Evolutionary conservation across 768 basidiomycete genomes (phyloP).

Genomic region (Pisolithus tinctorius): DNA sequence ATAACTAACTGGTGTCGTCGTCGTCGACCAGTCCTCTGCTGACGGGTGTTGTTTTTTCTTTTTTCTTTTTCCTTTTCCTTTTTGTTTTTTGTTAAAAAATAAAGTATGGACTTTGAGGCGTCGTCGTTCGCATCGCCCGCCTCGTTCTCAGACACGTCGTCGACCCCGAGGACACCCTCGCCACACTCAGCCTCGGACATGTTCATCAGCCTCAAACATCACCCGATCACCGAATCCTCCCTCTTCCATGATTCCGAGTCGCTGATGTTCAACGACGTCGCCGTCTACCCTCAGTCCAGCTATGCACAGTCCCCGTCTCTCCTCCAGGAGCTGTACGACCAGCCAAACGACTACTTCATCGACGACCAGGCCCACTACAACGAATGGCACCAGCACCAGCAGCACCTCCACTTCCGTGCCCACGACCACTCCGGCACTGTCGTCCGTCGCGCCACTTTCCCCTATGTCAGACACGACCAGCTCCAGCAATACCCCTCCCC

Average conservation of each 20-base stretch:
- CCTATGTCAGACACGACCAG: slow-evolving; percentile 69
- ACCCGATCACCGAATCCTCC: slow-evolving; percentile 34
- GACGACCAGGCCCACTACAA: slow-evolving; percentile 30
- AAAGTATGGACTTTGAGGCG: slow-evolving; percentile 50
- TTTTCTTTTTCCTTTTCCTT: slow-evolving; percentile 9
- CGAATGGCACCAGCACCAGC: slow-evolving; percentile 31
- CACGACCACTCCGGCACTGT: slow-evolving; percentile 36
- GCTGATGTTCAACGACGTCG: slow-evolving; percentile 33
- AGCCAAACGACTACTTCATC: slow-evolving; percentile 26
- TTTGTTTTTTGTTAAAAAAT: background rate
- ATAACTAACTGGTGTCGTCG: slow-evolving; percentile 18
- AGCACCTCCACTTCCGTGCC: slow-evolving; percentile 24
- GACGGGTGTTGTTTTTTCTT: slow-evolving; percentile 3
- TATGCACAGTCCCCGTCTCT: slow-evolving; percentile 32
- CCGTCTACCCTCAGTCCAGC: slow-evolving; percentile 27
- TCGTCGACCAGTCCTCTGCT: background rate
- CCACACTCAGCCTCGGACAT: slow-evolving; percentile 33
- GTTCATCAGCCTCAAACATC: slow-evolving; percentile 32
- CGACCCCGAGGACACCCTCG: slow-evolving; percentile 68
- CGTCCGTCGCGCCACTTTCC: slow-evolving; percentile 65
- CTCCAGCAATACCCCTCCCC: slow-evolving; percentile 37
- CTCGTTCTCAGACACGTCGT: slow-evolving; percentile 53
- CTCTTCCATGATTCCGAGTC: slow-evolving; percentile 43
- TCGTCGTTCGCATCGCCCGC: slow-evolving; percentile 35
- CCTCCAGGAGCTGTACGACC: slow-evolving; percentile 68